A percentile compares a stretch with the other conserved stretches of the same genome.
Evolutionary conservation across 1,284 basidiomycete species (phyloP).

Genomic region (Heterobasidion irregulare): DNA sequence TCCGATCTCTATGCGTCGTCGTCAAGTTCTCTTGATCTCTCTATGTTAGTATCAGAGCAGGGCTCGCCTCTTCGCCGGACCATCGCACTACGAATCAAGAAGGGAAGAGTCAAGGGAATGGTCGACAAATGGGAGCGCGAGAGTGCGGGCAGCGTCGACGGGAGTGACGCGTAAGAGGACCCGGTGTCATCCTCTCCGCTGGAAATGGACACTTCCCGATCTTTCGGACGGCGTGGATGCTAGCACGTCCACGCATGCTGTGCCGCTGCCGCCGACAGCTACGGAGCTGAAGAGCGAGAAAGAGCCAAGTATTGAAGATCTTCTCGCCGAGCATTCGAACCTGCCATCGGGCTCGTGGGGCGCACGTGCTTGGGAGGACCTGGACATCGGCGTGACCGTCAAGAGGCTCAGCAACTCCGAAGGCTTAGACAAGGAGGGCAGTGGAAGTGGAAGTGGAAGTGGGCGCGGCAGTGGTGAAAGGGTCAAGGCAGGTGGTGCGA

Average conservation of each 20-base stretch:
- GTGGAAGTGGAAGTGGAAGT: neutral
- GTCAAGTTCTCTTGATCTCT: constrained; percentile 24
- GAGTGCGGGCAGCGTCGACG: constrained; percentile 6
- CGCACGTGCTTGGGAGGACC: constrained; percentile 34
- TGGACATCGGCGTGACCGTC: constrained; percentile 28
- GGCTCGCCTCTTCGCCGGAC: neutral
- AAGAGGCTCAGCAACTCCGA: constrained; percentile 15
- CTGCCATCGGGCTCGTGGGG: constrained; percentile 21
- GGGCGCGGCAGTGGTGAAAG: neutral
- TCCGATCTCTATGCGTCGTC: constrained; percentile 24
- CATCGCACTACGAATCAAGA: neutral
- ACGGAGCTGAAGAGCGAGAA: constrained; percentile 15
- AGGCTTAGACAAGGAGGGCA: neutral
- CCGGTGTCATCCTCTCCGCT: neutral
- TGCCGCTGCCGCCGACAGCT: neutral
- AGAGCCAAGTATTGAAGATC: constrained; percentile 40
- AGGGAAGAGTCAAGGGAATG: constrained; percentile 13
- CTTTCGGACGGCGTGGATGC: too few relatives aligned
- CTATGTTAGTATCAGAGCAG: constrained; percentile 3
- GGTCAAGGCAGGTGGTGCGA: constrained; percentile 10
- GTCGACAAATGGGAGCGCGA: constrained; percentile 13
- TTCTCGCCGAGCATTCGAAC: constrained; percentile 24
- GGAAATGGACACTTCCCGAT: too few relatives aligned
- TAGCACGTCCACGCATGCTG: neutral
- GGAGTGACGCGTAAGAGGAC: constrained; percentile 9